A percentile compares a stretch with the other conserved stretches of the same genome.
phyloP scores from a whole-genome alignment of 2,329 filamentous ascomycete species.

The Talaromyces albobiverticillius region DNA sequence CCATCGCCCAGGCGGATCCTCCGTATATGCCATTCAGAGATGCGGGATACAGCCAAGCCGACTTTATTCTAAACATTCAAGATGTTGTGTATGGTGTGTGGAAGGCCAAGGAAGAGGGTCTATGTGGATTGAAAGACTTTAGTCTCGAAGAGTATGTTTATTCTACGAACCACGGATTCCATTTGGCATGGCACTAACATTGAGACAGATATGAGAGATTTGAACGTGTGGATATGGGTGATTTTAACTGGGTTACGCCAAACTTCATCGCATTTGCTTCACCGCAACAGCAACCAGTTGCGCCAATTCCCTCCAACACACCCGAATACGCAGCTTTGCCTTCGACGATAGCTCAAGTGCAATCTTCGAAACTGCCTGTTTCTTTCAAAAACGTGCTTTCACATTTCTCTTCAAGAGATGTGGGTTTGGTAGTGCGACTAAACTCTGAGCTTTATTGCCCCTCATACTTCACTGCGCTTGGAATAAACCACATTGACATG shows the following conservation, averaged over 20 bases:
- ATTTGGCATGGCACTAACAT: neutral
- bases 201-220: conserved; percentile 75
- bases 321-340: conserved; percentile 73
- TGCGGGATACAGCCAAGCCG: conserved; percentile 96
- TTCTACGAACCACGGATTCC: too few relatives aligned
- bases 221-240: conserved; percentile 94
- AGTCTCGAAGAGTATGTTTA: conserved; percentile 75
- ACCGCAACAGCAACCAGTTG: conserved; percentile 76
- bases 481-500: conserved; percentile 97
- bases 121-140: conserved; percentile 89
- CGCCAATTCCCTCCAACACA: conserved; percentile 68
- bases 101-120: conserved; percentile 95
- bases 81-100: conserved; percentile 98
- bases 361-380: conserved; percentile 67
- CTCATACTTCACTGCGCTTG: conserved; percentile 93
- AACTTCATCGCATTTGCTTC: conserved; percentile 96
- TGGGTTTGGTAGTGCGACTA: conserved; percentile 89
- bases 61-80: conserved; percentile 93
- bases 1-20: conserved; percentile 93
- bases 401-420: conserved; percentile 83
- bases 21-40: conserved; percentile 98
- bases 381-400: conserved; percentile 95
- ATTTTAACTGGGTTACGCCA: conserved; percentile 99
- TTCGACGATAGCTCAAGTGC: conserved; percentile 69
- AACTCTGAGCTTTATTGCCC: conserved; percentile 96